A percentile compares a stretch with the other conserved stretches of the same genome.
These are phyloP conservation scores for Diddensiella caesifluorescens DNA, from an alignment of 805 yeast species.

Conservation along the genomic window DNA sequence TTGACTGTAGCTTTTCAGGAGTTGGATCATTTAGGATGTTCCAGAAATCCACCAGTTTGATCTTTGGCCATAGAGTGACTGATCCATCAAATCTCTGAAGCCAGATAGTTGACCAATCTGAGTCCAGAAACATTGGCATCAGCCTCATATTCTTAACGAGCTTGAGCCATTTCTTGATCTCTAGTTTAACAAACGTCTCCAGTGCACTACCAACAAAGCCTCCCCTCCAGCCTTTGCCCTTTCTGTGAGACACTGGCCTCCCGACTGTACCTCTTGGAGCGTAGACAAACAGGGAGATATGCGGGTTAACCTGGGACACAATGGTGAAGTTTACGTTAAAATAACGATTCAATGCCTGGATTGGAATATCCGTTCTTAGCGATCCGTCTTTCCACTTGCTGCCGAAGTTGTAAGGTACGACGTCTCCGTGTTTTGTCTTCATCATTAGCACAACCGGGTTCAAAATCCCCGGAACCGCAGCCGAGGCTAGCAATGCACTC, in stretches of 20 bases:
- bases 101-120: constrained; percentile 77
- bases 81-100: constrained; percentile 70
- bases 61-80: constrained; percentile 71
- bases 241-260: constrained; percentile 60
- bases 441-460: constrained; percentile 78
- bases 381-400: constrained; percentile 77
- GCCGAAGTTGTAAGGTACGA: constrained; percentile 68
- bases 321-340: constrained; percentile 71
- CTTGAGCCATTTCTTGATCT: constrained; percentile 71
- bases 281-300: constrained; percentile 66
- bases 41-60: constrained; percentile 52
- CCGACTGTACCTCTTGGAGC: constrained; percentile 81
- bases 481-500: constrained; percentile 69
- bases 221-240: constrained; percentile 60
- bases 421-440: constrained; percentile 42
- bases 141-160: constrained; percentile 59
- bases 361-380: constrained; percentile 71
- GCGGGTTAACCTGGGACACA: constrained; percentile 82
- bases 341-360: constrained; percentile 65
- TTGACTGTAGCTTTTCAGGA: constrained; percentile 47
- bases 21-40: constrained; percentile 66
- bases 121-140: constrained; percentile 62
- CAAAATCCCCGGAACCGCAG: constrained; percentile 79
- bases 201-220: constrained; percentile 70
- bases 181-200: constrained; percentile 66